Percentiles rank a stretch among this genome's conserved stretches.
Evolutionary conservation across 345 rosid species (phyloP).

Genomic region (Arabidopsis suecica): DNA sequence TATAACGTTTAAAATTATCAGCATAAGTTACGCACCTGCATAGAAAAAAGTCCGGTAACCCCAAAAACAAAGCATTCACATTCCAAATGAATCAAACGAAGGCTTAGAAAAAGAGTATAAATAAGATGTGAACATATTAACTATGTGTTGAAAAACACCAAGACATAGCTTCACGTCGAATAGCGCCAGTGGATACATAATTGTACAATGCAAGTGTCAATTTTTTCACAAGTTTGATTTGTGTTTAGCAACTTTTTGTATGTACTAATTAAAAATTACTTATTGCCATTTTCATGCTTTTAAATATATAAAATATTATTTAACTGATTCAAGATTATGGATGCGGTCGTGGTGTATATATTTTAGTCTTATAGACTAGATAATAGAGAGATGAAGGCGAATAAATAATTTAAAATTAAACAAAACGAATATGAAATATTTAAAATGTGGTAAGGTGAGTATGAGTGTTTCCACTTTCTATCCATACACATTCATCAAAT

Average conservation of each 20-base stretch:
- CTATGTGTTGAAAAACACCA: neutral
- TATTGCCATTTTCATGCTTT: neutral
- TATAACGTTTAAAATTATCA: neutral
- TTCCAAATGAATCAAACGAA: neutral
- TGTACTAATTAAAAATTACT: neutral
- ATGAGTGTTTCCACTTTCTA: constrained; percentile 5
- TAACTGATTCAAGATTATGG: neutral
- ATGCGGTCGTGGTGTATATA: neutral
- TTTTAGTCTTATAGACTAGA: too few relatives aligned
- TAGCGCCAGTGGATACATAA: constrained; percentile 6
- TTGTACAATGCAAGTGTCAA: constrained; percentile 4
- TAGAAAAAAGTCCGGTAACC: neutral
- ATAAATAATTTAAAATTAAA: too few relatives aligned
- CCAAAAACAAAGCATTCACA: neutral
- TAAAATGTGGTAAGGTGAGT: neutral
- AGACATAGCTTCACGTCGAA: constrained; percentile 3
- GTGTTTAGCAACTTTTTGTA: constrained; percentile 12
- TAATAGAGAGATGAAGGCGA: too few relatives aligned
- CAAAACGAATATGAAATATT: too few relatives aligned
- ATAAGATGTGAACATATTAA: neutral
- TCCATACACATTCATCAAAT: neutral
- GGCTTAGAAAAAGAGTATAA: neutral
- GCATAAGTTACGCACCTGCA: neutral
- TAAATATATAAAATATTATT: neutral
- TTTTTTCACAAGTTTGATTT: neutral